These are phyloP conservation scores for Astragalus membranaceus DNA, from an alignment of 306 rosid species.

Conservation along the genomic window DNA sequence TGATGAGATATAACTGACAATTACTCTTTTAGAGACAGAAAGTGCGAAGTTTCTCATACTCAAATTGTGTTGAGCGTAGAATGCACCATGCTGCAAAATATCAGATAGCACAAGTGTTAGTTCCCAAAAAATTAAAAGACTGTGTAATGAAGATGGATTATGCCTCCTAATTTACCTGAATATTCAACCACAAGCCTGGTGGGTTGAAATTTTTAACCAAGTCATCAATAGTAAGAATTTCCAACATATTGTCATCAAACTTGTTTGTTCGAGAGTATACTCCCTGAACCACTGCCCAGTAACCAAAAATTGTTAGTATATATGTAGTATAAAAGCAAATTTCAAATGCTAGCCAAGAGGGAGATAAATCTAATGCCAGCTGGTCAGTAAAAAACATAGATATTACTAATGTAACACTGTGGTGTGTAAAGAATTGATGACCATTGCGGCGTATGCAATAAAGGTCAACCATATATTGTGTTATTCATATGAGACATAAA, in stretches of 20 bases:
- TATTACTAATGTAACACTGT: neutral
- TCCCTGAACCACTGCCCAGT: constrained; percentile 54
- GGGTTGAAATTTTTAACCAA: constrained; percentile 10
- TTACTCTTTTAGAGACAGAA: constrained; percentile 36
- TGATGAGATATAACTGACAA: constrained; percentile 61
- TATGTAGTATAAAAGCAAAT: neutral
- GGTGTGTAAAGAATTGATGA: neutral
- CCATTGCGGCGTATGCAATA: neutral
- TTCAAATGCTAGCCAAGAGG: neutral
- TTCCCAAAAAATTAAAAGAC: neutral
- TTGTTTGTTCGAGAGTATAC: constrained; percentile 24
- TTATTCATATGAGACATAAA: too few species aligned
- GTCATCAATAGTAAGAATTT: constrained; percentile 40
- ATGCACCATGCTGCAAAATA: constrained; percentile 57
- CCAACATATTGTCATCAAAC: constrained; percentile 45
- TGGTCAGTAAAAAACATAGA: neutral
- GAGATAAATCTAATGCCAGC: neutral
- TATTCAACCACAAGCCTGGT: constrained; percentile 64
- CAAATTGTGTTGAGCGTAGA: constrained; percentile 54
- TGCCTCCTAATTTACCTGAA: constrained; percentile 53
- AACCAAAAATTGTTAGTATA: constrained; percentile 17
- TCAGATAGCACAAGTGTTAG: constrained; percentile 8
- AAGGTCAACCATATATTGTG: too few species aligned
- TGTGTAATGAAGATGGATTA: neutral
- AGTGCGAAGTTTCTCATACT: constrained; percentile 58